These are phyloP conservation scores for Penicillium waksmanii DNA, from an alignment of 495 filamentous ascomycete genomes.

Conservation along the genomic window DNA sequence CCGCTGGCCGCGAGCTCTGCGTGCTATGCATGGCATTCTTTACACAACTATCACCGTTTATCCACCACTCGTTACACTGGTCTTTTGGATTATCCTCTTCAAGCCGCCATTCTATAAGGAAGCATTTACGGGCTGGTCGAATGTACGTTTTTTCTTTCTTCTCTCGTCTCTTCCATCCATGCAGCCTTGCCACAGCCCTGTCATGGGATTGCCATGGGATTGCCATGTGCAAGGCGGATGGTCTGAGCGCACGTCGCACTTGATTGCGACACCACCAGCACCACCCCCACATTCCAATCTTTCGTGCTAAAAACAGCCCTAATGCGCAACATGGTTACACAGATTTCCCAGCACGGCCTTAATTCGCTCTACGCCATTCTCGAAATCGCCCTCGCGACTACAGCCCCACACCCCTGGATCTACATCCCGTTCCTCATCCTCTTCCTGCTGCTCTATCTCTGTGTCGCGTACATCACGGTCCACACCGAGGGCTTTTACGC, in stretches of 20 bases:
- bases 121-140: conserved; percentile 63
- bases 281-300: conserved; percentile 13
- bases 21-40: conserved; percentile 65
- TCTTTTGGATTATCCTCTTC: conserved; percentile 55
- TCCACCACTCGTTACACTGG: conserved; percentile 68
- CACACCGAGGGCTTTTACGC: conserved; percentile 72
- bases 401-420: conserved; percentile 53
- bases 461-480: conserved; percentile 72
- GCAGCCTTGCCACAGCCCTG: background rate
- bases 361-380: conserved; percentile 72
- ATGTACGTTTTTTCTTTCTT: conserved; percentile 46
- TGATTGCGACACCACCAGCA: background rate
- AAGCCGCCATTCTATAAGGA: conserved; percentile 53
- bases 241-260: conserved; percentile 6
- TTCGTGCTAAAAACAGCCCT: background rate
- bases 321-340: conserved; percentile 1
- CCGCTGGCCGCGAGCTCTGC: conserved; percentile 62
- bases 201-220: background rate
- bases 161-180: background rate
- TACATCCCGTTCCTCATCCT: conserved; percentile 40
- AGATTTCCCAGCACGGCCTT: conserved; percentile 73
- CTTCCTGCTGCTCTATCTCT: conserved; percentile 70
- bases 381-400: conserved; percentile 69
- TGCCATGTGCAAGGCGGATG: background rate
- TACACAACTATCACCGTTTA: conserved; percentile 69